These are phyloP conservation scores for Suillus lakei DNA, from an alignment of 768 basidiomycete genomes.

Conservation along the genomic window DNA sequence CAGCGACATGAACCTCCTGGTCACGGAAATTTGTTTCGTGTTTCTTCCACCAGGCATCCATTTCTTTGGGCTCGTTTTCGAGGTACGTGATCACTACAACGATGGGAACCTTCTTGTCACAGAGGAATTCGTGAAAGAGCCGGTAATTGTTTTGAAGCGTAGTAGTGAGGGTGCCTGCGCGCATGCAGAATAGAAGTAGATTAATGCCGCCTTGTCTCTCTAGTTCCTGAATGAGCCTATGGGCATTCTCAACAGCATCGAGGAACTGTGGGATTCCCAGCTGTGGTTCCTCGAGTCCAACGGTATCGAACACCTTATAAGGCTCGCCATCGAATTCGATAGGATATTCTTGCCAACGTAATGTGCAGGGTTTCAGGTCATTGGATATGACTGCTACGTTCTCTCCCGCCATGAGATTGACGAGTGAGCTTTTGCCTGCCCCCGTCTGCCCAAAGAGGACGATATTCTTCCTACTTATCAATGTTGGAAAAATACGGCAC, in stretches of 20 bases:
- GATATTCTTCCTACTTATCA: conserved; percentile 30
- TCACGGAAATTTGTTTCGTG: conserved; percentile 37
- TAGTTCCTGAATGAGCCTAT: conserved; percentile 38
- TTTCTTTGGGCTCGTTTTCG: conserved; percentile 35
- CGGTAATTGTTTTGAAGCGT: conserved; percentile 42
- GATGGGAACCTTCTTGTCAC: conserved; percentile 41
- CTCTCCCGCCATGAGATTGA: conserved; percentile 34
- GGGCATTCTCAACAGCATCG: conserved; percentile 32
- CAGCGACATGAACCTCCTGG: conserved; percentile 33
- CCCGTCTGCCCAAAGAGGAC: conserved; percentile 49
- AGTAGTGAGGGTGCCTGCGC: conserved; percentile 42
- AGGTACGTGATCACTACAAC: conserved; percentile 44
- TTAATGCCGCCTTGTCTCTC: conserved; percentile 39
- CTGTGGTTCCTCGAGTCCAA: conserved; percentile 38
- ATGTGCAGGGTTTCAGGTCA: conserved; percentile 40
- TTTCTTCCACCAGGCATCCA: conserved; percentile 44
- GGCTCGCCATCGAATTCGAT: conserved; percentile 23
- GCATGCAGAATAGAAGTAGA: conserved; percentile 45
- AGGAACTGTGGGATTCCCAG: conserved; percentile 30
- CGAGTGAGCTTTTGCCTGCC: conserved; percentile 36
- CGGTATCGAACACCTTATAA: conserved; percentile 37
- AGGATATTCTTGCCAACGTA: conserved; percentile 33
- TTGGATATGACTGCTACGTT: conserved; percentile 30
- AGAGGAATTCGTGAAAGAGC: conserved; percentile 44
- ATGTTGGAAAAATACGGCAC: not conserved